Base-by-base conservation (phyloP, 2,329 filamentous ascomycete species). In the Fusarium pseudonygamai region DNA sequence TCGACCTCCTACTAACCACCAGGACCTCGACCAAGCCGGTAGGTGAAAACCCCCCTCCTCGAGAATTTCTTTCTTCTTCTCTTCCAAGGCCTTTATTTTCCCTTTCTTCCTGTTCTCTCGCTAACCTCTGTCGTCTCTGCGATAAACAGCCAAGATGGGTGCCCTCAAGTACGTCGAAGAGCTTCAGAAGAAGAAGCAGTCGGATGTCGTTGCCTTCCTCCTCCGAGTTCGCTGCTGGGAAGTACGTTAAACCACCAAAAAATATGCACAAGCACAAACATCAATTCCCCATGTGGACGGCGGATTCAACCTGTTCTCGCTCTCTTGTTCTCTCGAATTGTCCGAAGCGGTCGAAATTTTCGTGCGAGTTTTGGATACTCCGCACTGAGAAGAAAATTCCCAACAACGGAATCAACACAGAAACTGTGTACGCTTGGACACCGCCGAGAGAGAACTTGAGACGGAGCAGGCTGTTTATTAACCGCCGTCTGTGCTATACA, bases 151-250 rank as follows among this genome's bases (percentile, higher is more conserved):
- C 85, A 90, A 96, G 91, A 98, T 98, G 96, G 96, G 96, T 93
- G 96, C 96, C 90, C 94, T 98, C 88, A 99, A 99, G 90, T 99
- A 97, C 91, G 94, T 99, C 89, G 97, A 99, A 92, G 96, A 99
- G 92, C 93, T 99, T 90, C 95, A 98, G 88, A 98, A 99, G 95
- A 98, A 97, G 94, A 99, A 99, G 95, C 96, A 99, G 93, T 97
- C 94, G 87, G 96, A 99, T 92, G 93, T 99, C 85, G 94, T 98
- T 90, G 95, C 95, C 90, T 99, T 99, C 92, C 93, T 99, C 89
- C 94, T 98, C 88, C 96, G 95, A 87, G 95, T 97, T 85, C 95
- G 96, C 89, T 99, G 96, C 95, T 99, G 96, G 96, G 96, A 99
- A 94, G 96, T 96, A 90, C 89, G 91, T 90, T 90, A 82, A 89